A percentile compares a stretch with the other conserved stretches of the same genome.
Evolutionary conservation across 306 rosid genomes (phyloP).

Genomic region (Rubus idaeus): DNA sequence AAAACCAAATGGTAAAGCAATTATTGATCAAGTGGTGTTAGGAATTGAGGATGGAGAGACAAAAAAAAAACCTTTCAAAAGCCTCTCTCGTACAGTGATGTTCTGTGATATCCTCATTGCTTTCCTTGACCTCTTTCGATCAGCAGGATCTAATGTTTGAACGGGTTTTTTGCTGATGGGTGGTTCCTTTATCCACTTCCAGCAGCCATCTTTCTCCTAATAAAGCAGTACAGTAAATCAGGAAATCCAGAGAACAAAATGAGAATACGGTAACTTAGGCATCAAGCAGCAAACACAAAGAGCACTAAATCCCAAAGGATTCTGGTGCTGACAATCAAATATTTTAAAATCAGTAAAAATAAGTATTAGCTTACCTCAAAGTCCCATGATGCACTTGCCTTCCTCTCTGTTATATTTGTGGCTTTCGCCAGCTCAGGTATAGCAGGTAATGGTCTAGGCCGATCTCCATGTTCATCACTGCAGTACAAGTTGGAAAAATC

Average conservation of each 20-base stretch:
- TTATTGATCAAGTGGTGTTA: background rate
- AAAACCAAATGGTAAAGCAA: background rate
- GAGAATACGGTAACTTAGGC: background rate
- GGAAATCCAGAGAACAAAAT: background rate
- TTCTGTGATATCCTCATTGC: background rate
- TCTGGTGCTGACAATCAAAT: background rate
- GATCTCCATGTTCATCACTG: conserved; percentile 68
- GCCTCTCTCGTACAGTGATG: conserved; percentile 32
- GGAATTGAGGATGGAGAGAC: background rate
- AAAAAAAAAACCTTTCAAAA: conserved; percentile 44
- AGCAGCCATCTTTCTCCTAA: conserved; percentile 46
- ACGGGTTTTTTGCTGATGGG: conserved; percentile 39
- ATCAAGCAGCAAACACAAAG: background rate
- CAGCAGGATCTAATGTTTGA: conserved; percentile 24
- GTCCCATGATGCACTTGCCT: conserved; percentile 59
- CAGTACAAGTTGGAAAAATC: conserved; percentile 17
- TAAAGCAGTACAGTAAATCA: background rate
- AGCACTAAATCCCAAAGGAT: too few relatives aligned
- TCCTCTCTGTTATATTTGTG: conserved; percentile 47
- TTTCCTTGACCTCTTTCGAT: conserved; percentile 24
- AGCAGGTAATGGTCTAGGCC: conserved; percentile 53
- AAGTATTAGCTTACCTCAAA: conserved; percentile 48
- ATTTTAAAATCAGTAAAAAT: background rate
- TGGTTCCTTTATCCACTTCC: conserved; percentile 56
- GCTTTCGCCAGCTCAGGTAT: conserved; percentile 51